Evolutionary conservation across 768 basidiomycete species (phyloP).

Genomic region (Russula foetens): DNA sequence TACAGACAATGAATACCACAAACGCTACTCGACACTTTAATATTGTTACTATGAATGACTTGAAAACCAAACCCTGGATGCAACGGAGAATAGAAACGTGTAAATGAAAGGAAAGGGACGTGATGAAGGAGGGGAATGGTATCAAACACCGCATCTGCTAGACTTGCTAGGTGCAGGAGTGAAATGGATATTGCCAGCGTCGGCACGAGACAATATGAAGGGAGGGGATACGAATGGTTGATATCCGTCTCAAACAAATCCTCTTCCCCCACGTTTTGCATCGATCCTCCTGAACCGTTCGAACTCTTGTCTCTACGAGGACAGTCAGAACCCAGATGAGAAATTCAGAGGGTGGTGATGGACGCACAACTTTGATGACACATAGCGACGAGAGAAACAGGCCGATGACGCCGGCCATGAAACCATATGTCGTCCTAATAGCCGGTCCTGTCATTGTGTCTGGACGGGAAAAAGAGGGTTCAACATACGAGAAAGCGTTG

Average conservation of each 20-base stretch:
- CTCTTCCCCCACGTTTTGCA: slow-evolving; percentile 75
- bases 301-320: slow-evolving; percentile 58
- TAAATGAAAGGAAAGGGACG: neutral
- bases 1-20: neutral
- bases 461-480: neutral
- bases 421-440: slow-evolving; percentile 58
- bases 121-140: neutral
- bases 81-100: neutral
- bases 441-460: neutral
- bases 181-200: neutral
- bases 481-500: slow-evolving; percentile 72
- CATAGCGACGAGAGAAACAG: slow-evolving; percentile 77
- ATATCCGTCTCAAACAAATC: slow-evolving; percentile 57
- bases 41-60: neutral
- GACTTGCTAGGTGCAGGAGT: neutral
- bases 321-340: neutral
- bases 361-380: slow-evolving; percentile 76
- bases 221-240: neutral
- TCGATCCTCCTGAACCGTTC: slow-evolving; percentile 88
- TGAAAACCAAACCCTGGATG: neutral
- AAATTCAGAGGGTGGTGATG: neutral
- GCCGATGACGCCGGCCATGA: slow-evolving; percentile 68
- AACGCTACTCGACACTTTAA: neutral
- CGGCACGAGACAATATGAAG: neutral
- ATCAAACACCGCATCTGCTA: neutral